Conservation (phyloP, 2,329 filamentous ascomycete species). For the Penicillium sclerotiorum region DNA sequence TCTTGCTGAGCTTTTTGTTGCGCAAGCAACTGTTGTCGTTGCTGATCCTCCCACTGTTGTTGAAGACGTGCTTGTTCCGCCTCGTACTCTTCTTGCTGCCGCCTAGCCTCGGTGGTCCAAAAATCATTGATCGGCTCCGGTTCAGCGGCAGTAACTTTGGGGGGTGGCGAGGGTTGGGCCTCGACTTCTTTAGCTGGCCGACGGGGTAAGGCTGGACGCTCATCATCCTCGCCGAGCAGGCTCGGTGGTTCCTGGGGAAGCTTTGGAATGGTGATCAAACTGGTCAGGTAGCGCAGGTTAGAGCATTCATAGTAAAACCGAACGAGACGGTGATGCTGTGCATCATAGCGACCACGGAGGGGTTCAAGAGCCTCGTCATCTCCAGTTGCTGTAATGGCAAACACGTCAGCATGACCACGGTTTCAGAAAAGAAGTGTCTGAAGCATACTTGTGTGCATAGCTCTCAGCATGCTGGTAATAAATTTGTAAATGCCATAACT, state of each 20-base stretch:
- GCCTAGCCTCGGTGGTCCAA: slow-evolving; percentile 89
- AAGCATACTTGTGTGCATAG: slow-evolving; percentile 89
- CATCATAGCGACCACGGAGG: slow-evolving; percentile 84
- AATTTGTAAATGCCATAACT: slow-evolving; percentile 99
- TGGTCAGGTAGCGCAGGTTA: slow-evolving; percentile 93
- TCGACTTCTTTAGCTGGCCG: slow-evolving; percentile 72
- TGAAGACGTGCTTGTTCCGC: slow-evolving; percentile 88
- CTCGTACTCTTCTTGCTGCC: slow-evolving; percentile 92
- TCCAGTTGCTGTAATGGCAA: slow-evolving; percentile 67
- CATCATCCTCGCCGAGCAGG: slow-evolving; percentile 80
- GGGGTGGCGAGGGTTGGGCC: slow-evolving; percentile 67
- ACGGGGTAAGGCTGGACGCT: slow-evolving; percentile 78
- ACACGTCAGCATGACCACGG: slow-evolving; percentile 9
- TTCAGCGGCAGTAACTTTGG: slow-evolving; percentile 67
- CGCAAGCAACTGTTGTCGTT: slow-evolving; percentile 78
- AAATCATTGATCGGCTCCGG: slow-evolving; percentile 97
- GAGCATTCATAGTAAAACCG: slow-evolving; percentile 99
- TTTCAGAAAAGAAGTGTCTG: neutral
- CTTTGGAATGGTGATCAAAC: slow-evolving; percentile 93
- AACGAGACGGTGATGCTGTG: slow-evolving; percentile 92
- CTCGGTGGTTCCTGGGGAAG: slow-evolving; percentile 92
- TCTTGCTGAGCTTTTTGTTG: slow-evolving; percentile 84
- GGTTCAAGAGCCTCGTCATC: slow-evolving; percentile 92
- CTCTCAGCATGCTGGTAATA: slow-evolving; percentile 97
- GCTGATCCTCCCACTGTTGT: slow-evolving; percentile 80